phyloP scores from a whole-genome alignment of 305 asterid species.

The Solanum hybrid region DNA sequence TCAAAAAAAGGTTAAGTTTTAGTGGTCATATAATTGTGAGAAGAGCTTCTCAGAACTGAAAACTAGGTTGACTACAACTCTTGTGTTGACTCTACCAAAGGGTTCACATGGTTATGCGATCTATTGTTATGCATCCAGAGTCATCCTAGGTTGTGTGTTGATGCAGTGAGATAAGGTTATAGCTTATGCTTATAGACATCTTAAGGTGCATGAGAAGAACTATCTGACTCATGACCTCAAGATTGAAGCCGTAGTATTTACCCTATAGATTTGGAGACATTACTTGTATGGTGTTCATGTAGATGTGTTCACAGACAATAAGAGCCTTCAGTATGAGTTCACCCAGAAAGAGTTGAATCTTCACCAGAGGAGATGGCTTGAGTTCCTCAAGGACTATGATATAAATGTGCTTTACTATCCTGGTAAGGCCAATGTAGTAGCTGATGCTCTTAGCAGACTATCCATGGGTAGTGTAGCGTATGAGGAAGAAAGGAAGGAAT shows the following conservation, averaged over 20 bases:
- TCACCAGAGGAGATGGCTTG: no score
- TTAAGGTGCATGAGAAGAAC: not conserved
- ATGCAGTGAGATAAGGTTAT: not conserved
- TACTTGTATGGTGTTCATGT: not conserved
- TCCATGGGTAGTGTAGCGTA: not conserved
- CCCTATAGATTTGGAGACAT: not conserved
- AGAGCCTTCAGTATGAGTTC: no score
- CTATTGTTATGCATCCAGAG: no score
- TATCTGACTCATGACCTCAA: not conserved
- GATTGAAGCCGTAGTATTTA: not conserved
- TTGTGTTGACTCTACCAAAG: no score
- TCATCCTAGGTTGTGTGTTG: not conserved
- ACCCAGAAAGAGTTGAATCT: no score
- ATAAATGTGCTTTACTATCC: not conserved
- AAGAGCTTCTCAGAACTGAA: no score
- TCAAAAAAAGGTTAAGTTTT: no score
- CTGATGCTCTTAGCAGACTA: not conserved
- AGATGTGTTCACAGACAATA: no score
- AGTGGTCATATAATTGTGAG: no score
- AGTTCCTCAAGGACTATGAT: no score
- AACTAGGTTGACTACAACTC: no score
- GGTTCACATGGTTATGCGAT: no score
- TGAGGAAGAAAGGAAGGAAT: not conserved
- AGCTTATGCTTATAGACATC: not conserved
- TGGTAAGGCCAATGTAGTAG: not conserved